These are phyloP conservation scores for Sporothrix humicola DNA, from an alignment of 2,329 filamentous ascomycete genomes.

Conservation along the genomic window DNA sequence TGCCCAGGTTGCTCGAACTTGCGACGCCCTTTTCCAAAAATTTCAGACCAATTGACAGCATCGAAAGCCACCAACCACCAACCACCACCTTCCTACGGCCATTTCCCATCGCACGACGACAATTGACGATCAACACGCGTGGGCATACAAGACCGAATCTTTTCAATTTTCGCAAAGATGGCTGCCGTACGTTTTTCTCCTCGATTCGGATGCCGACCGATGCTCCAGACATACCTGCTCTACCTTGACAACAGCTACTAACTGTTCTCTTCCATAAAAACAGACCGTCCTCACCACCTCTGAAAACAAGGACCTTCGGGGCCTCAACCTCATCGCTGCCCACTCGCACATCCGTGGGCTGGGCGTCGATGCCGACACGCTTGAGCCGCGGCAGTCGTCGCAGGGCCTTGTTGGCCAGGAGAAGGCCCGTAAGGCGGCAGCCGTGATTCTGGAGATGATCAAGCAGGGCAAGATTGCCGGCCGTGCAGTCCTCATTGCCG, in stretches of 20 bases:
- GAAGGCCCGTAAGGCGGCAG: slow-evolving; percentile 94
- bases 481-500: slow-evolving; percentile 90
- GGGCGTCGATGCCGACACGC: slow-evolving; percentile 87
- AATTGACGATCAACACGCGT: slow-evolving; percentile 10
- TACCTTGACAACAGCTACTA: neutral
- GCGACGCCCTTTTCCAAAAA: slow-evolving; percentile 25
- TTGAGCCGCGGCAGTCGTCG: slow-evolving; percentile 82
- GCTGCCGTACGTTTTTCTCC: slow-evolving; percentile 35
- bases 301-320: slow-evolving; percentile 93
- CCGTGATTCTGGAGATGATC: slow-evolving; percentile 97
- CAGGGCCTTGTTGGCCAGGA: slow-evolving; percentile 96
- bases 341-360: slow-evolving; percentile 98
- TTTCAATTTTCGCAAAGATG: slow-evolving; percentile 28
- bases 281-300: slow-evolving; percentile 77
- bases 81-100: neutral
- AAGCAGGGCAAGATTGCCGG: slow-evolving; percentile 99
- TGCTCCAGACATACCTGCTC: neutral
- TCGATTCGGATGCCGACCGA: neutral
- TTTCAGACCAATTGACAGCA: slow-evolving; percentile 20
- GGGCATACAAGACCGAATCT: neutral
- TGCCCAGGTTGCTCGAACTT: neutral
- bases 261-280: slow-evolving; percentile 13
- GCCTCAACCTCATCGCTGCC: slow-evolving; percentile 95
- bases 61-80: neutral
- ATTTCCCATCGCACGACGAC: neutral